A percentile compares a stretch with the other conserved stretches of the same genome.
Conservation (phyloP, 2,329 filamentous ascomycete species). For the Beauveria caledonica region DNA sequence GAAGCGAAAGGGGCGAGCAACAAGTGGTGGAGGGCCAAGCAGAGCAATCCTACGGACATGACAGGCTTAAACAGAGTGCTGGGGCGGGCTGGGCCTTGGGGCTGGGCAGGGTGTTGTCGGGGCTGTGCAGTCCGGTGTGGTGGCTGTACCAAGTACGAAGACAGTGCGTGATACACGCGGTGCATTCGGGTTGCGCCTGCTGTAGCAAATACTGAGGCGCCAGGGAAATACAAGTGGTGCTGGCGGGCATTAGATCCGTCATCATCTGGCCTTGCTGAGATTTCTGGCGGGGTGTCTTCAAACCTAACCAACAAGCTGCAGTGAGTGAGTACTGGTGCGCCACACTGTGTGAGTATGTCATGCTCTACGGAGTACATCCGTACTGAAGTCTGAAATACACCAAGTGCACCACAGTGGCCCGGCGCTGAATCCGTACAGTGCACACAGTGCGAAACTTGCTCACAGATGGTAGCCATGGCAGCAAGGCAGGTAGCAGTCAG, state of each 20-base stretch:
- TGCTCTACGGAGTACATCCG: no score
- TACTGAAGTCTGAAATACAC: no score
- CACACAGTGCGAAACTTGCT: neutral
- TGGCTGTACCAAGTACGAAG: no score
- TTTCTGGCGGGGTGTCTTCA: no score
- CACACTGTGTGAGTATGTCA: neutral
- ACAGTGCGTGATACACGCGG: no score
- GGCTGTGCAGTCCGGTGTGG: neutral
- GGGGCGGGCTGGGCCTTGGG: neutral
- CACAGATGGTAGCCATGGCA: neutral
- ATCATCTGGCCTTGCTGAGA: no score
- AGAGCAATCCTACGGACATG: conserved; percentile 1
- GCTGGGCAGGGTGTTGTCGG: neutral
- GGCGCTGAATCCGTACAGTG: neutral
- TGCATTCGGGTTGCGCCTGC: no score
- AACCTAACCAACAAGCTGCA: no score
- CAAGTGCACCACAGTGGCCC: neutral
- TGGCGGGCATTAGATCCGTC: no score
- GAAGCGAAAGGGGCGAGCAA: conserved; percentile 1
- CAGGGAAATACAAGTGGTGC: no score
- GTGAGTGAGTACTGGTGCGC: neutral
- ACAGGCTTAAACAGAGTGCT: neutral
- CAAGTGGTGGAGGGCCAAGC: conserved; percentile 5
- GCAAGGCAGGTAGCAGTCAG: no score
- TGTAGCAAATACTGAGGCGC: no score